Evolutionary conservation across 2,329 filamentous ascomycete genomes (phyloP).

Genomic region (Blastomyces emzantsi): DNA sequence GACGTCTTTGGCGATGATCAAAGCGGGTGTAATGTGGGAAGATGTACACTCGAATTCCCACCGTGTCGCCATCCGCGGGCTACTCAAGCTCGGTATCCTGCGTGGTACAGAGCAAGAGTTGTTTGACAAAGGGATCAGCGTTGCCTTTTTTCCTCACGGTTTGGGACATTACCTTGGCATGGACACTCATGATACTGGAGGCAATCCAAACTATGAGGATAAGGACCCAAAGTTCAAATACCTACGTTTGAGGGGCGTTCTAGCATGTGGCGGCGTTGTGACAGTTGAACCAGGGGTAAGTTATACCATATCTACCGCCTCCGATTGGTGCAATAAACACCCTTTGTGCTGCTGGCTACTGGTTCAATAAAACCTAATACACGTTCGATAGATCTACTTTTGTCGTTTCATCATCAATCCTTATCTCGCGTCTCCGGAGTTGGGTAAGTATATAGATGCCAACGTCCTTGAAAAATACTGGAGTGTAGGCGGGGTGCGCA

Average conservation of each 20-base stretch:
- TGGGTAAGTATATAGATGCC: slow-evolving; percentile 67
- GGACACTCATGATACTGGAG: slow-evolving; percentile 83
- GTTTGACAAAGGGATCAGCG: slow-evolving; percentile 66
- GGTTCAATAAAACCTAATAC: slow-evolving; percentile 4
- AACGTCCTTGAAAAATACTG: slow-evolving; percentile 69
- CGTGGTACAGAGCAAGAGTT: slow-evolving; percentile 59
- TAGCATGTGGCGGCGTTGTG: slow-evolving; percentile 74
- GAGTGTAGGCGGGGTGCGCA: slow-evolving; percentile 82
- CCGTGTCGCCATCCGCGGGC: slow-evolving; percentile 59
- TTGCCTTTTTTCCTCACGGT: slow-evolving; percentile 87
- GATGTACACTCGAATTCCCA: slow-evolving; percentile 66
- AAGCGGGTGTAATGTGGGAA: slow-evolving; percentile 60
- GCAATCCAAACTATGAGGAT: slow-evolving; percentile 64
- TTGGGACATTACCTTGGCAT: slow-evolving; percentile 86
- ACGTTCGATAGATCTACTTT: slow-evolving; percentile 63
- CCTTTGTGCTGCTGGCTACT: neutral
- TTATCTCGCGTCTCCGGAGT: slow-evolving; percentile 61
- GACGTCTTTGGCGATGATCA: slow-evolving; percentile 59
- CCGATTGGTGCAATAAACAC: neutral
- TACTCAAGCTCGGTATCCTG: slow-evolving; percentile 64
- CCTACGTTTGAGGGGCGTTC: slow-evolving; percentile 62
- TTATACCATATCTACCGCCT: slow-evolving; percentile 16
- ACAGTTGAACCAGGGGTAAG: slow-evolving; percentile 88
- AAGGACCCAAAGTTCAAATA: slow-evolving; percentile 79
- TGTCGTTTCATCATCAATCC: slow-evolving; percentile 80